phyloP scores from a whole-genome alignment of 768 basidiomycete species.

The Termitomyces sp. region DNA sequence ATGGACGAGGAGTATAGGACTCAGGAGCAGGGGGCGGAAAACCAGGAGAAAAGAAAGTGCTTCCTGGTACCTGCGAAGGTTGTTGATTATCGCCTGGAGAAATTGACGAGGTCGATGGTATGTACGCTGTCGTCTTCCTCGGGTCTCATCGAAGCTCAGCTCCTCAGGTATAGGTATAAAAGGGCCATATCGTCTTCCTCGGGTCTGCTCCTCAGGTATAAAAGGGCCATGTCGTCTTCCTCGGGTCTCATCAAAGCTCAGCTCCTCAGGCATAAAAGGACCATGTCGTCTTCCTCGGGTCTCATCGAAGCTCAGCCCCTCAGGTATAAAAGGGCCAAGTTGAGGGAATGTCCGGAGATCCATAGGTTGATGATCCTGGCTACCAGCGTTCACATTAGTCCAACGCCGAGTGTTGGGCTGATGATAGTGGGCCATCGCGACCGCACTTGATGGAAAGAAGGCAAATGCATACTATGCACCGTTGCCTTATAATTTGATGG shows the following conservation, averaged over 20 bases:
- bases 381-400: not conserved
- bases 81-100: not conserved
- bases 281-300: not conserved
- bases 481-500: not conserved
- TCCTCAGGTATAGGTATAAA: too few species aligned
- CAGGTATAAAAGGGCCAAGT: too few species aligned
- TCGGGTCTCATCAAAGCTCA: not conserved
- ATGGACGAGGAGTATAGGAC: not conserved
- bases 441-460: not conserved
- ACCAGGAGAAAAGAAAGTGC: not conserved
- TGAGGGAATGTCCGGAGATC: not conserved
- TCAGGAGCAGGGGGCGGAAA: not conserved
- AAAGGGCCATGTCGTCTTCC: not conserved
- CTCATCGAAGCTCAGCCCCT: too few species aligned
- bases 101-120: constrained; percentile 9
- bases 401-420: not conserved
- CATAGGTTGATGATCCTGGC: not conserved
- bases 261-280: too few species aligned
- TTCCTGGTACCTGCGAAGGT: not conserved
- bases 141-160: not conserved
- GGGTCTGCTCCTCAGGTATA: too few species aligned
- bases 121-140: constrained; percentile 2
- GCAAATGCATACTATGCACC: not conserved
- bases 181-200: not conserved
- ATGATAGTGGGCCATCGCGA: not conserved